These are phyloP conservation scores for Myrmaecium sp. DNA, from an alignment of 2,329 filamentous ascomycete genomes.

Conservation along the genomic window DNA sequence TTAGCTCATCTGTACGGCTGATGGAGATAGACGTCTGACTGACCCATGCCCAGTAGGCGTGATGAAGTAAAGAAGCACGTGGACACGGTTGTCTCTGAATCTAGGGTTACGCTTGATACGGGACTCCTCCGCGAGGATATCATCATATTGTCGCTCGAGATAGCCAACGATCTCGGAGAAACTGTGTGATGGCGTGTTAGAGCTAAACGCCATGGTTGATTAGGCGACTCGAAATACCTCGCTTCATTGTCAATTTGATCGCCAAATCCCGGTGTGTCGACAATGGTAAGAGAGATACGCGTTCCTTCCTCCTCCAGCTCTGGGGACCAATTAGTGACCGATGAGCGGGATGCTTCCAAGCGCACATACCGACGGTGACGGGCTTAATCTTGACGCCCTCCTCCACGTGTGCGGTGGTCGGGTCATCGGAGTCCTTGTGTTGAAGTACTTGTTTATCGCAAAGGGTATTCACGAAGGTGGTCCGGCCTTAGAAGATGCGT, in stretches of 20 bases:
- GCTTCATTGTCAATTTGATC: slow-evolving; percentile 99
- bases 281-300: slow-evolving; percentile 92
- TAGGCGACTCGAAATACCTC: slow-evolving; percentile 40
- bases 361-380: slow-evolving; percentile 71
- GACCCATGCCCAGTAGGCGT: slow-evolving; percentile 92
- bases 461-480: slow-evolving; percentile 98
- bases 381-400: slow-evolving; percentile 98
- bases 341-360: slow-evolving; percentile 9
- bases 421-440: slow-evolving; percentile 87
- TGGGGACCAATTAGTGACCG: slow-evolving; percentile 21
- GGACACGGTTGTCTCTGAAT: slow-evolving; percentile 97
- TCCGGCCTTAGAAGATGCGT: slow-evolving; percentile 50
- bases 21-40: slow-evolving; percentile 4
- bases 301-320: slow-evolving; percentile 97
- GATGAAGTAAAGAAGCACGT: slow-evolving; percentile 98
- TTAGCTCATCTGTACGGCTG: background rate
- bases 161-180: slow-evolving; percentile 97
- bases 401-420: slow-evolving; percentile 74
- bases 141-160: slow-evolving; percentile 97
- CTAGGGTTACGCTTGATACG: slow-evolving; percentile 99
- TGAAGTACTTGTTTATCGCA: slow-evolving; percentile 85
- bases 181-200: slow-evolving; percentile 31
- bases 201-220: slow-evolving; percentile 6
- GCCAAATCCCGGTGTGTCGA: slow-evolving; percentile 95
- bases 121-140: slow-evolving; percentile 97